Evolutionary conservation across 768 basidiomycete species (phyloP).

Genomic region (Calocybe gangraenosa): DNA sequence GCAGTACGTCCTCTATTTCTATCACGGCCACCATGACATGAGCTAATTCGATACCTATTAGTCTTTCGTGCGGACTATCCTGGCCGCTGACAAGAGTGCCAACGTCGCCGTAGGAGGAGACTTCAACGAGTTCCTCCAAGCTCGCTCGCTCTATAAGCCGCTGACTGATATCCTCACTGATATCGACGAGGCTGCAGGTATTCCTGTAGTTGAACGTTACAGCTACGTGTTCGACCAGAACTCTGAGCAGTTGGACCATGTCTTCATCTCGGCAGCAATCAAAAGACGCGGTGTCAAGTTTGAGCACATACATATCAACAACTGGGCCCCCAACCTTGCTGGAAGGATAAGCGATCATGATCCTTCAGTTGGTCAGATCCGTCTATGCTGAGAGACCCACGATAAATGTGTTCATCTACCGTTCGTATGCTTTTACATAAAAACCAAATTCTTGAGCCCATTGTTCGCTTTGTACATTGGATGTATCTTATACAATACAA

Average conservation of each 20-base stretch:
- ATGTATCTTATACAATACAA: too few relatives aligned
- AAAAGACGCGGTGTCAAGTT: slow-evolving; percentile 36
- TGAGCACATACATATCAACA: slow-evolving; percentile 61
- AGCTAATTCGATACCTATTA: slow-evolving; percentile 16
- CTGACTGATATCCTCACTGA: slow-evolving; percentile 39
- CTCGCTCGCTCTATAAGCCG: slow-evolving; percentile 46
- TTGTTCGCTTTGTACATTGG: too few relatives aligned
- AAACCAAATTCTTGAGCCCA: too few relatives aligned
- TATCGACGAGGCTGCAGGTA: slow-evolving; percentile 45
- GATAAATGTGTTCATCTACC: background rate
- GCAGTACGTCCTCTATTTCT: slow-evolving; percentile 33
- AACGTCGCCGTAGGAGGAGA: slow-evolving; percentile 55
- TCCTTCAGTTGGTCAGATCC: slow-evolving; percentile 49
- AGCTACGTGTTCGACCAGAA: slow-evolving; percentile 61
- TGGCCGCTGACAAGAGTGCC: slow-evolving; percentile 37
- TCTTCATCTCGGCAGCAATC: slow-evolving; percentile 46
- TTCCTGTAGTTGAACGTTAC: slow-evolving; percentile 50
- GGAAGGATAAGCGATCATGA: slow-evolving; percentile 56
- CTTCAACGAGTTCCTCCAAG: slow-evolving; percentile 57
- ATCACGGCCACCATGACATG: background rate
- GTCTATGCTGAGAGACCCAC: slow-evolving; percentile 32
- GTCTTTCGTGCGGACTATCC: slow-evolving; percentile 45
- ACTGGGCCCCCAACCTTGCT: slow-evolving; percentile 41
- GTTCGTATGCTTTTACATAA: too few relatives aligned
- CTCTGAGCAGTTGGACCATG: slow-evolving; percentile 56